phyloP scores from a whole-genome alignment of 2,329 filamentous ascomycete species.

The Botrytis elliptica region DNA sequence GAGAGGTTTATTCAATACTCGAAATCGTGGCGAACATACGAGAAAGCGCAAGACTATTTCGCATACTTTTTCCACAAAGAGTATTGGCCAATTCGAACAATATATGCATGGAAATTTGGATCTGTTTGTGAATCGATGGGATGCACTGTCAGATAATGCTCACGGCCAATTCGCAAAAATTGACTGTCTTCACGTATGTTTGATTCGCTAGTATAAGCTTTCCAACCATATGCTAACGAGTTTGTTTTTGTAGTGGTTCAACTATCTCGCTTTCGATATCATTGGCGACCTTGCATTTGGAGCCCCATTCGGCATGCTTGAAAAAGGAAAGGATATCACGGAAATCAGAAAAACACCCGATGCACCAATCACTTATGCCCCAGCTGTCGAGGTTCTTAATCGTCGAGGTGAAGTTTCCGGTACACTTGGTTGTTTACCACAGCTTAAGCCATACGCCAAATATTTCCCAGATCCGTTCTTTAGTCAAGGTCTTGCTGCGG shows the following conservation, averaged over 20 bases:
- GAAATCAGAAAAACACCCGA: conserved; percentile 65
- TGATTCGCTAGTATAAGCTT: not conserved
- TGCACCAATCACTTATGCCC: conserved; percentile 63
- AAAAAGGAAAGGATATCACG: conserved; percentile 72
- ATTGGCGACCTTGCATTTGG: conserved; percentile 66
- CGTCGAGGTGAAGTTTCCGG: conserved; percentile 82
- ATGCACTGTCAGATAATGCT: conserved; percentile 52
- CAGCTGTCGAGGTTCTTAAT: conserved; percentile 86
- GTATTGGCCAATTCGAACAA: conserved; percentile 79
- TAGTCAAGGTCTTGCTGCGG: conserved; percentile 67
- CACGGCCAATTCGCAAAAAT: conserved; percentile 55
- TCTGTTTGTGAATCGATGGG: conserved; percentile 70
- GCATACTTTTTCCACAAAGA: conserved; percentile 83
- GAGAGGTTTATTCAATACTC: conserved; percentile 84
- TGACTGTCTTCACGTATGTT: conserved; percentile 60
- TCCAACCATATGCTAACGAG: not conserved
- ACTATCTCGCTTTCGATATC: conserved; percentile 58
- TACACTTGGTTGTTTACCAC: conserved; percentile 71
- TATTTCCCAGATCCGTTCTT: conserved; percentile 84
- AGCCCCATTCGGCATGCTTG: conserved; percentile 79
- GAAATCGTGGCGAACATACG: conserved; percentile 76
- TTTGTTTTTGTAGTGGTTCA: conserved; percentile 60
- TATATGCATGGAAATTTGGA: conserved; percentile 81
- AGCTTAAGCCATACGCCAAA: conserved; percentile 74
- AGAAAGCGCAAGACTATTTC: conserved; percentile 87